phyloP scores from a whole-genome alignment of 257 asterid species.

The Primulina eburnea region DNA sequence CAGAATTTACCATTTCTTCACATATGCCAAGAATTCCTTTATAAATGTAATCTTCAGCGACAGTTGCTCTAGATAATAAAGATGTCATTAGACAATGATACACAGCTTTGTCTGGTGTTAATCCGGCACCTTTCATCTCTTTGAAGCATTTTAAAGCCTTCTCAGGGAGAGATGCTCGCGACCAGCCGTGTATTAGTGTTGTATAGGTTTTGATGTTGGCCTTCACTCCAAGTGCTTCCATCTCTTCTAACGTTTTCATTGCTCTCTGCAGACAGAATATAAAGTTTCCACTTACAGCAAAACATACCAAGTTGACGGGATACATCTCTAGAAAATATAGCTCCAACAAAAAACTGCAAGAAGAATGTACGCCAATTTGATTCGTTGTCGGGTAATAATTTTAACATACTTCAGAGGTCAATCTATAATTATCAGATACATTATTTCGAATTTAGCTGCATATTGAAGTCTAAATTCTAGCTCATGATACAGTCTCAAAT shows the following conservation, averaged over 20 bases:
- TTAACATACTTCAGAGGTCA: background rate
- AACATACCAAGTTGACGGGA: background rate
- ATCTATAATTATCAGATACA: background rate
- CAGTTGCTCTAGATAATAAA: constrained; percentile 72
- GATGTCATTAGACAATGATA: constrained; percentile 97
- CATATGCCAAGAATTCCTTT: constrained; percentile 54
- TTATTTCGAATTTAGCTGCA: background rate
- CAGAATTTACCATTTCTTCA: constrained; percentile 69
- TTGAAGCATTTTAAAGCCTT: constrained; percentile 90
- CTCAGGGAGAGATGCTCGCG: constrained; percentile 92
- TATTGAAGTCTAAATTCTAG: too few relatives aligned
- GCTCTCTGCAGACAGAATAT: constrained; percentile 56
- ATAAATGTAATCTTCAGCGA: constrained; percentile 75
- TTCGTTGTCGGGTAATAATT: background rate
- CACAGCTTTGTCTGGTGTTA: constrained; percentile 88
- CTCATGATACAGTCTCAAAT: background rate
- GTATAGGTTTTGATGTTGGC: constrained; percentile 88
- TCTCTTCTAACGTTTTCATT: constrained; percentile 63
- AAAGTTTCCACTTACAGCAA: background rate
- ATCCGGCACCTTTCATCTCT: constrained; percentile 69
- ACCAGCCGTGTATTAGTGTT: constrained; percentile 94
- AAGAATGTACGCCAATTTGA: background rate
- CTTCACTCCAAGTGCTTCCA: constrained; percentile 72
- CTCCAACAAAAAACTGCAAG: background rate
- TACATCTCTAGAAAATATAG: background rate